Conservation (phyloP, 2,329 filamentous ascomycete genomes). For the Ramichloridium luteum region DNA sequence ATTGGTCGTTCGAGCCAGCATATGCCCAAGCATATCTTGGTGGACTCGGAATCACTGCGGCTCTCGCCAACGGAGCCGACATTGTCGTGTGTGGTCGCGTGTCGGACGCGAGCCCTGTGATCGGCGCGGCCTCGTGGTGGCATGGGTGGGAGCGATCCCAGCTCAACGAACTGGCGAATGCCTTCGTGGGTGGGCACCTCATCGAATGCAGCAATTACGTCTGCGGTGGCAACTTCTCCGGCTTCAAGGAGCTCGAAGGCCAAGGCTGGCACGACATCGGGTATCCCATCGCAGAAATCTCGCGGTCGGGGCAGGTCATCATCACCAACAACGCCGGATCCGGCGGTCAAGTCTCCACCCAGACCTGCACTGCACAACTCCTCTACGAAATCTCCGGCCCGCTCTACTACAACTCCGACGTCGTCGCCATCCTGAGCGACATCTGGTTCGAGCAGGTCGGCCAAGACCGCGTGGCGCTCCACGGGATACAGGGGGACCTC, state of each 20-base stretch:
- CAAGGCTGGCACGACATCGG: conserved; percentile 33
- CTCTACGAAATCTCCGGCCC: conserved; percentile 45
- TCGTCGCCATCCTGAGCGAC: conserved; percentile 40
- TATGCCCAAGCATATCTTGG: conserved; percentile 32
- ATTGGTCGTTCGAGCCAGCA: conserved; percentile 23
- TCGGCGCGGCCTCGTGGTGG: conserved; percentile 35
- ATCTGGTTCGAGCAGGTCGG: conserved; percentile 41
- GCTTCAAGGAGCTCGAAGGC: conserved; percentile 28
- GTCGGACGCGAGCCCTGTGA: conserved; percentile 32
- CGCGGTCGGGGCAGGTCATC: conserved; percentile 24
- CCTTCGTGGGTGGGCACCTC: conserved; percentile 32
- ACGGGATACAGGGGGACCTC: conserved; percentile 31
- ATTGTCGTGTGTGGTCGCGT: conserved; percentile 35
- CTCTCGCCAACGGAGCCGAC: conserved; percentile 30
- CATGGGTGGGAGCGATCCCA: conserved; percentile 30
- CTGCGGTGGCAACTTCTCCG: conserved; percentile 33
- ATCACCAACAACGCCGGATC: conserved; percentile 28
- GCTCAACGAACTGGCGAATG: conserved; percentile 29
- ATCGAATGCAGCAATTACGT: conserved; percentile 34
- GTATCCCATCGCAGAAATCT: conserved; percentile 27
- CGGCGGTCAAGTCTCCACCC: conserved; percentile 29
- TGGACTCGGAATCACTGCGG: conserved; percentile 32
- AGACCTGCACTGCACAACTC: conserved; percentile 42
- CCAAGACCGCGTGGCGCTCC: conserved; percentile 37
- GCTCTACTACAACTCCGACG: conserved; percentile 47